These are phyloP conservation scores for Curvularia verruculosa DNA, from an alignment of 2,329 filamentous ascomycete genomes.

Conservation along the genomic window DNA sequence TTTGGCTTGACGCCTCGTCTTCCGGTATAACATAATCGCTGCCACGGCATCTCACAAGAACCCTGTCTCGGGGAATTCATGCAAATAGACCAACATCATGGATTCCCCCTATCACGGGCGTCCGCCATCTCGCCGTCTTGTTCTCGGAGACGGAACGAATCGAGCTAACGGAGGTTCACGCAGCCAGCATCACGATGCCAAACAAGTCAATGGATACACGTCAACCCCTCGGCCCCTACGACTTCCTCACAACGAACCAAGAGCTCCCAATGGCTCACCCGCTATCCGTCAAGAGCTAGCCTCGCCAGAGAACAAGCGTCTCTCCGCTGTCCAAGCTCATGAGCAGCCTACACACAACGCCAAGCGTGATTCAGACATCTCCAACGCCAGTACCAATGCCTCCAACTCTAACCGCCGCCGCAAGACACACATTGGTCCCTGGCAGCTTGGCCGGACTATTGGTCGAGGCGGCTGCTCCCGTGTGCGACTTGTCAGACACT, in stretches of 20 bases:
- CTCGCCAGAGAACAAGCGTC: constrained; percentile 58
- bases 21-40: constrained; percentile 18
- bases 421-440: constrained; percentile 86
- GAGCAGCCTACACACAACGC: constrained; percentile 56
- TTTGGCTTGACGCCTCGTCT: constrained; percentile 23
- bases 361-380: constrained; percentile 58
- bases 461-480: constrained; percentile 89
- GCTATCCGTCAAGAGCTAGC: constrained; percentile 46
- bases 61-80: constrained; percentile 16
- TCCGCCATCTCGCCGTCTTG: constrained; percentile 41
- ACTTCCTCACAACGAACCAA: constrained; percentile 54
- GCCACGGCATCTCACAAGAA: constrained; percentile 15
- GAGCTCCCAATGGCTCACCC: constrained; percentile 53
- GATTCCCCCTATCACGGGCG: constrained; percentile 39
- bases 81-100: constrained; percentile 27
- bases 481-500: constrained; percentile 84
- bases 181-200: constrained; percentile 27
- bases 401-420: constrained; percentile 58
- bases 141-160: constrained; percentile 42
- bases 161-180: constrained; percentile 40
- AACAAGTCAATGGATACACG: constrained; percentile 22
- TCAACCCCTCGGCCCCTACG: constrained; percentile 25
- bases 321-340: constrained; percentile 59
- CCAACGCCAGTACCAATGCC: constrained; percentile 60
- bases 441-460: constrained; percentile 87